Conservation (phyloP, 1,139 yeast species). For the Magnusiomyces starmeri region DNA sequence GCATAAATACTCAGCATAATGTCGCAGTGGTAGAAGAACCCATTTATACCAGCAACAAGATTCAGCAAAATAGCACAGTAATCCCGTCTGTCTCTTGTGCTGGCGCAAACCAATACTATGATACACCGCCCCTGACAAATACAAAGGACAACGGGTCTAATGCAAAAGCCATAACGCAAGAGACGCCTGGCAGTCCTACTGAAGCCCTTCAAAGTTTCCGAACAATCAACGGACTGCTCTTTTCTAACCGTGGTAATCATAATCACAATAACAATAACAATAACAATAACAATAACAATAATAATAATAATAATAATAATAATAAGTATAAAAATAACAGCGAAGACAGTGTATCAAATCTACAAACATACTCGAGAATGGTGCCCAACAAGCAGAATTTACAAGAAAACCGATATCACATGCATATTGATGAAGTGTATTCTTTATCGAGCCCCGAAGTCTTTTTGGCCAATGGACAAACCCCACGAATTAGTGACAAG, state of each 20-base stretch:
- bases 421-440: not conserved
- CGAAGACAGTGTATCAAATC: no score
- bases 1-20: no score
- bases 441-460: not conserved
- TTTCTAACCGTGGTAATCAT: not conserved
- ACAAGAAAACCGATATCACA: not conserved
- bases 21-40: no score
- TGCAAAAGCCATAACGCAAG: not conserved
- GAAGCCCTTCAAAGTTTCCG: not conserved
- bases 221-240: not conserved
- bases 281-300: no score
- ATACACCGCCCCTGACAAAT: constrained; percentile 3
- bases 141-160: not conserved
- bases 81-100: not conserved
- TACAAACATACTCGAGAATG: no score
- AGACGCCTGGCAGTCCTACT: not conserved
- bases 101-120: not conserved
- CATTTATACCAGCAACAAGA: not conserved
- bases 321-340: no score
- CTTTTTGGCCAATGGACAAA: not conserved
- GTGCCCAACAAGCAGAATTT: no score
- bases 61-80: not conserved
- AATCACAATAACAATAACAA: not conserved
- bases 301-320: no score
- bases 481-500: no score